phyloP scores from a whole-genome alignment of 306 rosid genomes.

The Begonia masoniana region DNA sequence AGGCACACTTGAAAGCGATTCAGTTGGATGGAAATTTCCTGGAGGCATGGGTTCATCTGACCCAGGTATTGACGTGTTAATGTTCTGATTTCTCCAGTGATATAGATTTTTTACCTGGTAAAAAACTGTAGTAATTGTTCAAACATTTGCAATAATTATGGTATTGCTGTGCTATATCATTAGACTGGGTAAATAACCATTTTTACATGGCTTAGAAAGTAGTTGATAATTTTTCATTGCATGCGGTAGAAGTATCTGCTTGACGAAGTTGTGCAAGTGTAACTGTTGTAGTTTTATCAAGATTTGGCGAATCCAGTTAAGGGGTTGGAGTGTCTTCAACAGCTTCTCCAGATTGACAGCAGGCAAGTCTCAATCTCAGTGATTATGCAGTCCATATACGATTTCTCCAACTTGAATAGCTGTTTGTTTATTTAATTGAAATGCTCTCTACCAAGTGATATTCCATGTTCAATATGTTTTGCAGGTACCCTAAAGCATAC shows the following conservation, averaged over 20 bases:
- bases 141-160: no score
- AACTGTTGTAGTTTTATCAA: constrained; percentile 28
- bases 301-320: constrained; percentile 51
- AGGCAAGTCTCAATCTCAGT: constrained; percentile 39
- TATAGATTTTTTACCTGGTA: no score
- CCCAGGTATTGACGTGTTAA: constrained; percentile 41
- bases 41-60: constrained; percentile 80
- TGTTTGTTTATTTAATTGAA: no score
- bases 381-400: constrained; percentile 1
- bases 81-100: no score
- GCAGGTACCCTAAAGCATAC: constrained; percentile 89
- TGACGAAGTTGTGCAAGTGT: no score
- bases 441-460: no score
- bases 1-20: constrained; percentile 70
- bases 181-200: no score
- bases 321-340: constrained; percentile 57
- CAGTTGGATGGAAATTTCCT: constrained; percentile 59
- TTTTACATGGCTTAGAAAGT: no score
- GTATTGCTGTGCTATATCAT: no score
- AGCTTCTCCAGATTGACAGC: constrained; percentile 63
- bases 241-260: no score
- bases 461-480: constrained; percentile 16
- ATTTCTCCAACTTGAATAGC: neutral
- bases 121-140: no score
- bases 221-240: no score